A percentile compares a stretch with the other conserved stretches of the same genome.
phyloP scores from a whole-genome alignment of 1,284 basidiomycete genomes.

The Cutaneotrichosporon dermatis region DNA sequence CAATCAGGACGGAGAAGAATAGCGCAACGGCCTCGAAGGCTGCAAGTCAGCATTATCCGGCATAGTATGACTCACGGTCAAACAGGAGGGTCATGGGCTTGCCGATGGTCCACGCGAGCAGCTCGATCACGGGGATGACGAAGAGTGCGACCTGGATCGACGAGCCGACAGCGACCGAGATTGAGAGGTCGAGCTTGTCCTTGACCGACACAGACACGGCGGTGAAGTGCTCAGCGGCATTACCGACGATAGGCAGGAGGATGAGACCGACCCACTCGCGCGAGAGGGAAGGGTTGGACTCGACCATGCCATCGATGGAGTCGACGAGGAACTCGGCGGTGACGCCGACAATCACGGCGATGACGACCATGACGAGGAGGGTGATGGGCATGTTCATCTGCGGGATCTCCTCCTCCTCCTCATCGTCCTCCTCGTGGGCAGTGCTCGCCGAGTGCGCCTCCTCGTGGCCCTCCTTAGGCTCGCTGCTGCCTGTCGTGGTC shows the following conservation, averaged over 20 bases:
- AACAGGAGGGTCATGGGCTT: conserved; percentile 52
- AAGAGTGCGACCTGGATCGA: conserved; percentile 84
- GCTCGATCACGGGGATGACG: conserved; percentile 68
- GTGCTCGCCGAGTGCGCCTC: no score
- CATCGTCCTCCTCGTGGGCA: conserved; percentile 17
- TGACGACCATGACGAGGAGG: conserved; percentile 41
- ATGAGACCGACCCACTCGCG: conserved; percentile 70
- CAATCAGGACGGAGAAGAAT: conserved; percentile 67
- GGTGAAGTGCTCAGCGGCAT: conserved; percentile 69
- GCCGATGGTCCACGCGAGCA: conserved; percentile 52
- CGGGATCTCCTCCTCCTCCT: conserved; percentile 45
- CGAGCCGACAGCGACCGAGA: conserved; percentile 81
- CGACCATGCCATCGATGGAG: conserved; percentile 47
- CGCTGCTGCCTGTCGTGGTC: neutral
- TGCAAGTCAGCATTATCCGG: conserved; percentile 17
- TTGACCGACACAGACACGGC: conserved; percentile 84
- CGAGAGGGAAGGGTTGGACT: conserved; percentile 52
- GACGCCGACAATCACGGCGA: conserved; percentile 52
- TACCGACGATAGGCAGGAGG: conserved; percentile 30
- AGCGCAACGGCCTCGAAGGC: conserved; percentile 51
- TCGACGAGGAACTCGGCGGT: conserved; percentile 65
- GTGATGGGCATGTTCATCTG: conserved; percentile 55
- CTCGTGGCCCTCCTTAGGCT: neutral
- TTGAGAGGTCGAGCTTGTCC: conserved; percentile 54
- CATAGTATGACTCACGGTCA: conserved; percentile 27